These are phyloP conservation scores for Phytophthora agathidicida DNA, from an alignment of 352 stramenopile genomes.

Conservation along the genomic window DNA sequence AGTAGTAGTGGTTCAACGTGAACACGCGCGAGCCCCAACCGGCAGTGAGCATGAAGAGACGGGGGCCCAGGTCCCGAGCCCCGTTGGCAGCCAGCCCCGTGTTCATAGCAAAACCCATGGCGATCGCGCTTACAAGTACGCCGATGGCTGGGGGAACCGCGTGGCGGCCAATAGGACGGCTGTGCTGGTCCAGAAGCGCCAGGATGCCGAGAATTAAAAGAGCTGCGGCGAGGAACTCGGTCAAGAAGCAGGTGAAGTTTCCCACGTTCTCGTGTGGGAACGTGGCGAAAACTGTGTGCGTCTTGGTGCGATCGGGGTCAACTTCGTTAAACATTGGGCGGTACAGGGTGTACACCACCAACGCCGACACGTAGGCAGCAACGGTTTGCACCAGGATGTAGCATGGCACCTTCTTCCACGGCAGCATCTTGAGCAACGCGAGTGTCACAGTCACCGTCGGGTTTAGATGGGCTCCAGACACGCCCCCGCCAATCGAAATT, in stretches of 20 bases:
- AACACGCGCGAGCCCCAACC: constrained; percentile 77
- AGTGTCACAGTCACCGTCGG: constrained; percentile 56
- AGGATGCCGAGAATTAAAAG: constrained; percentile 74
- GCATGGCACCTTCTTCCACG: constrained; percentile 49
- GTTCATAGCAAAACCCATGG: constrained; percentile 82
- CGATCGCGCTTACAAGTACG: constrained; percentile 75
- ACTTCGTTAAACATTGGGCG: constrained; percentile 47
- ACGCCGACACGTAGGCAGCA: constrained; percentile 41
- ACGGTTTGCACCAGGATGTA: constrained; percentile 52
- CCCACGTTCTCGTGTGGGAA: constrained; percentile 39
- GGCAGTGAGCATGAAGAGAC: constrained; percentile 64
- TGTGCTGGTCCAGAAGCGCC: constrained; percentile 71
- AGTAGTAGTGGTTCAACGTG: constrained; percentile 70
- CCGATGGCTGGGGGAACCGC: constrained; percentile 78
- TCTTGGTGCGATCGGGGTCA: constrained; percentile 39
- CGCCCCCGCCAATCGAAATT: constrained; percentile 46
- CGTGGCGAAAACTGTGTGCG: constrained; percentile 45
- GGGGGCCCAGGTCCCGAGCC: constrained; percentile 70
- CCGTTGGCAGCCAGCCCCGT: constrained; percentile 80
- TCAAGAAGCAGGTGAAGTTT: constrained; percentile 44
- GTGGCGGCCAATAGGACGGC: constrained; percentile 68
- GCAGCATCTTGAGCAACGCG: constrained; percentile 44
- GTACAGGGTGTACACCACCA: constrained; percentile 53
- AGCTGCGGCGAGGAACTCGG: constrained; percentile 40
- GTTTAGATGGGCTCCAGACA: constrained; percentile 63